Evolutionary conservation across 345 rosid genomes (phyloP).

Genomic region (Eucalyptus camaldulensis): DNA sequence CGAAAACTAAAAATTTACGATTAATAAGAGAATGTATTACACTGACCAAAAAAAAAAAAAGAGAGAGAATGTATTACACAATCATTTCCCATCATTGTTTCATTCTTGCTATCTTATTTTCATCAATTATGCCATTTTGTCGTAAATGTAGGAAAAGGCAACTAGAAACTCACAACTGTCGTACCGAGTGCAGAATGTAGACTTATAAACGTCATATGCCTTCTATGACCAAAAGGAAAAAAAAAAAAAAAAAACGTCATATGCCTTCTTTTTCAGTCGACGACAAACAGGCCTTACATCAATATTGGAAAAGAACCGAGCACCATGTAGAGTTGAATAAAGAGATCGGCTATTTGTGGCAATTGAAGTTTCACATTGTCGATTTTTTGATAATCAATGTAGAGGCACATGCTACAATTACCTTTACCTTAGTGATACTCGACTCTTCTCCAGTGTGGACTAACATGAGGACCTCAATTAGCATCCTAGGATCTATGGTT

Average conservation of each 20-base stretch:
- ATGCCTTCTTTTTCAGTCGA: background rate
- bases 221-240: no score
- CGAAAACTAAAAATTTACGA: background rate
- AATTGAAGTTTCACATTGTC: background rate
- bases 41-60: no score
- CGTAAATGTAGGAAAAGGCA: background rate
- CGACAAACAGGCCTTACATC: background rate
- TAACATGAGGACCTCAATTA: background rate
- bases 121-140: background rate
- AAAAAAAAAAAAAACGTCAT: no score
- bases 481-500: no score
- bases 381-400: no score
- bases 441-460: fast-evolving
- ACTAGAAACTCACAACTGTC: background rate
- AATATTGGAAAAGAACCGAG: background rate
- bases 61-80: no score
- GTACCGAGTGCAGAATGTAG: background rate
- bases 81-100: background rate
- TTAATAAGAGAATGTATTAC: no score
- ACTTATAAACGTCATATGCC: no score
- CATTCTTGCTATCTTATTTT: background rate
- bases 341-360: background rate
- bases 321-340: background rate
- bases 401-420: no score
- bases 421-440: background rate